These are phyloP conservation scores for Mycena maculata DNA, from an alignment of 768 basidiomycete species.

Conservation along the genomic window DNA sequence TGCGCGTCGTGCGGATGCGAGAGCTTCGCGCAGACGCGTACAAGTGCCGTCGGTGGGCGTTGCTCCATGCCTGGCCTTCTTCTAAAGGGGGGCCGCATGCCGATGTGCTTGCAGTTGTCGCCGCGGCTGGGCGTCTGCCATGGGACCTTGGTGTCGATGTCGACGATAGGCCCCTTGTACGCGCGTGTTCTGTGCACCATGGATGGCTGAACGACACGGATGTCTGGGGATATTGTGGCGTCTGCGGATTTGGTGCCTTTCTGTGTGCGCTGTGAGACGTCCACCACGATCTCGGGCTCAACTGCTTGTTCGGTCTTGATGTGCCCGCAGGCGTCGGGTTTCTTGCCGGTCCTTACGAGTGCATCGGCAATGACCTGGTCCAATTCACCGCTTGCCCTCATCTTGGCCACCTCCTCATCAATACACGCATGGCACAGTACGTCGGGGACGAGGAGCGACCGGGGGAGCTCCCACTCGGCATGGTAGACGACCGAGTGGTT, in stretches of 20 bases:
- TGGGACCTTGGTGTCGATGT: conserved; percentile 40
- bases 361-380: conserved; percentile 37
- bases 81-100: not conserved
- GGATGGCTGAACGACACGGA: conserved; percentile 7
- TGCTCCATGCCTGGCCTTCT: not conserved
- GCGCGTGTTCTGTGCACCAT: conserved; percentile 18
- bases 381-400: conserved; percentile 11
- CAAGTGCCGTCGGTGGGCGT: conserved; percentile 50
- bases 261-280: not conserved
- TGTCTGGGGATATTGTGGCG: not conserved
- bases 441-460: conserved; percentile 48
- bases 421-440: conserved; percentile 55
- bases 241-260: not conserved
- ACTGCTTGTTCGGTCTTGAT: not conserved
- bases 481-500: conserved; percentile 59
- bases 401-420: conserved; percentile 40
- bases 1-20: conserved; percentile 53
- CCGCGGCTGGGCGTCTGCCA: conserved; percentile 47
- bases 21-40: conserved; percentile 59
- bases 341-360: conserved; percentile 39
- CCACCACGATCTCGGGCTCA: not conserved
- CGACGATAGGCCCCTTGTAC: conserved; percentile 42
- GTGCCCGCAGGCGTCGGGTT: not conserved
- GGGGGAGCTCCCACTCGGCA: conserved; percentile 65
- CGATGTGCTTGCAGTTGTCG: conserved; percentile 47